phyloP scores from a whole-genome alignment of 2,329 filamentous ascomycete genomes.

The Cryoendolithus antarcticus region DNA sequence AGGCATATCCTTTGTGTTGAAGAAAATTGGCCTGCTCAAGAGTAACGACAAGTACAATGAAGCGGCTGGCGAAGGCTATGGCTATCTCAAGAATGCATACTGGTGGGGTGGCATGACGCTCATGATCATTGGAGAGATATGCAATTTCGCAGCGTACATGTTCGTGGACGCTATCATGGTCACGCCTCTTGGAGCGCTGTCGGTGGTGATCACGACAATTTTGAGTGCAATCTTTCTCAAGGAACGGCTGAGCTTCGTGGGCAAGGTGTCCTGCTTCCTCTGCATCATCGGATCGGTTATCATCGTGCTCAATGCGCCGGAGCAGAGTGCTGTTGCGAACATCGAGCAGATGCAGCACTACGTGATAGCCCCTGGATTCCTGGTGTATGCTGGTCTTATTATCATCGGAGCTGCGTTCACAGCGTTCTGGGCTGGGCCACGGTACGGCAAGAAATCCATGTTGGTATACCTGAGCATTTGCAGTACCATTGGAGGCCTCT shows the following conservation, averaged over 20 bases:
- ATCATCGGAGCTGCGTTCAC: constrained; percentile 60
- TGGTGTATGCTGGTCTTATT: constrained; percentile 73
- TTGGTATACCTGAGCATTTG: constrained; percentile 94
- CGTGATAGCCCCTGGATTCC: constrained; percentile 75
- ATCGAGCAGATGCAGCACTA: constrained; percentile 89
- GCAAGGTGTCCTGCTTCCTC: constrained; percentile 89
- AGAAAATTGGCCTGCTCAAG: constrained; percentile 81
- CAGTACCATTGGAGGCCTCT: constrained; percentile 85
- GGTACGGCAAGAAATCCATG: constrained; percentile 95
- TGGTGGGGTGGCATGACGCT: constrained; percentile 96
- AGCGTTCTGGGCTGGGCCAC: constrained; percentile 69
- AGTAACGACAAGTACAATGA: constrained; percentile 96
- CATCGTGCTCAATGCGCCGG: constrained; percentile 86
- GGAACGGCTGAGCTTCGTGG: constrained; percentile 86
- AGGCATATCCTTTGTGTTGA: constrained; percentile 86
- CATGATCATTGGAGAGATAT: constrained; percentile 93
- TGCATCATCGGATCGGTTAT: constrained; percentile 88
- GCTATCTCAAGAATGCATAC: constrained; percentile 85
- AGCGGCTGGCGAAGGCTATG: constrained; percentile 89
- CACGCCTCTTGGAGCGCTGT: constrained; percentile 79
- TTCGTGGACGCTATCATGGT: constrained; percentile 95
- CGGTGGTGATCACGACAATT: constrained; percentile 83
- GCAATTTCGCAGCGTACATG: constrained; percentile 94
- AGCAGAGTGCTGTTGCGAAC: constrained; percentile 68
- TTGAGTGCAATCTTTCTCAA: constrained; percentile 92